These are phyloP conservation scores for Trichothecium sympodiale DNA, from an alignment of 2,329 filamentous ascomycete species.

Conservation along the genomic window DNA sequence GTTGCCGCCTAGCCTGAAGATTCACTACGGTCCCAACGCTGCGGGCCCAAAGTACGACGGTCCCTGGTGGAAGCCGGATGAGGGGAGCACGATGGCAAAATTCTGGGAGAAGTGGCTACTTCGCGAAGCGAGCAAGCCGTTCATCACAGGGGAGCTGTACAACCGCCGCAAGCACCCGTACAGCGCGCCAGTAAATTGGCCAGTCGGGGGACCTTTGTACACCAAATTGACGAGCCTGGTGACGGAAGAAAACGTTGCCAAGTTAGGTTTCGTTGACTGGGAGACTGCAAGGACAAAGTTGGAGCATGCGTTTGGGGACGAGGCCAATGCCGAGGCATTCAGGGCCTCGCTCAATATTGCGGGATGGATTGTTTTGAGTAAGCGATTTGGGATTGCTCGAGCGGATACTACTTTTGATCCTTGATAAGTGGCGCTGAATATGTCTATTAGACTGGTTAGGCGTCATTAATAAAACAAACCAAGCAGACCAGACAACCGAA, in stretches of 20 bases:
- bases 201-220: slow-evolving; percentile 30
- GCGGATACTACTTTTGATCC: too few species aligned
- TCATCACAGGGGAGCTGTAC: slow-evolving; percentile 40
- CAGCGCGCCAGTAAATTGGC: slow-evolving; percentile 30
- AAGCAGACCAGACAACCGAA: too few species aligned
- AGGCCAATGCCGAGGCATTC: slow-evolving; percentile 20
- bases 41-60: too few species aligned
- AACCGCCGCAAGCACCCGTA: slow-evolving; percentile 37
- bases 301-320: slow-evolving; percentile 25
- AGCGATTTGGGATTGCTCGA: slow-evolving; percentile 22
- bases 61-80: background rate
- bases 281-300: slow-evolving; percentile 20
- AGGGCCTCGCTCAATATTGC: slow-evolving; percentile 24
- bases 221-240: slow-evolving; percentile 17
- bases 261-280: slow-evolving; percentile 29
- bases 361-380: slow-evolving; percentile 30
- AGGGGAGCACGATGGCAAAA: background rate
- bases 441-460: too few species aligned
- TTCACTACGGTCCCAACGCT: slow-evolving; percentile 7
- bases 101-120: slow-evolving; percentile 37
- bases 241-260: slow-evolving; percentile 22
- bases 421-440: too few species aligned
- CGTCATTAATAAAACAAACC: too few species aligned
- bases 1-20: slow-evolving; percentile 18
- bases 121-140: slow-evolving; percentile 36